Evolutionary conservation across 208 protist genomes (phyloP).

Genomic region (Trypanosoma lewisi): DNA sequence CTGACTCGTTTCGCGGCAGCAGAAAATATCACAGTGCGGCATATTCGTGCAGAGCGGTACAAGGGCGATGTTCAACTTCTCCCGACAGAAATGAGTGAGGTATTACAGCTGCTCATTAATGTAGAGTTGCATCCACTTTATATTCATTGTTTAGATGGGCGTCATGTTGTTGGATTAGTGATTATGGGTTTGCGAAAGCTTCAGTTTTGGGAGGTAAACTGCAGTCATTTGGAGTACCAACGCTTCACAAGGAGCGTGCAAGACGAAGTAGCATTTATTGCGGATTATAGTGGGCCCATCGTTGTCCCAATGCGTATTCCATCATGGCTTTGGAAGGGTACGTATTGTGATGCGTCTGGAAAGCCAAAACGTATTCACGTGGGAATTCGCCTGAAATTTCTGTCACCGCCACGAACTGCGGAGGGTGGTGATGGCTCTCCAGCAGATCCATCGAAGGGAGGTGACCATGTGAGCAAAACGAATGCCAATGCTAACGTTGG

Average conservation of each 20-base stretch:
- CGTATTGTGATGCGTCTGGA: slow-evolving; percentile 22
- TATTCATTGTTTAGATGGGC: slow-evolving; percentile 87
- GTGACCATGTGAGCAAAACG: neutral
- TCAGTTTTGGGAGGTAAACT: slow-evolving; percentile 55
- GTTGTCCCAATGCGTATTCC: slow-evolving; percentile 52
- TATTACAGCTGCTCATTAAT: slow-evolving; percentile 61
- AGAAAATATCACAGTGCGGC: slow-evolving; percentile 48
- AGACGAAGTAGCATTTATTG: slow-evolving; percentile 74
- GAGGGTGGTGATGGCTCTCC: neutral
- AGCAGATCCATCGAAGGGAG: neutral
- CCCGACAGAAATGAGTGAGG: slow-evolving; percentile 60
- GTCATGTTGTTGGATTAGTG: slow-evolving; percentile 64
- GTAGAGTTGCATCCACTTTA: slow-evolving; percentile 66
- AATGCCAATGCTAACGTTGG: neutral
- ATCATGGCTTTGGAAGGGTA: slow-evolving; percentile 57
- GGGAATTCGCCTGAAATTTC: slow-evolving; percentile 39
- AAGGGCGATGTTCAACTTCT: slow-evolving; percentile 84
- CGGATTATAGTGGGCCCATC: slow-evolving; percentile 72
- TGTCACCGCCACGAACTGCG: neutral
- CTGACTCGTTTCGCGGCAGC: slow-evolving; percentile 54
- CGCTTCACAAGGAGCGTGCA: slow-evolving; percentile 50
- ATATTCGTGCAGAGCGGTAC: slow-evolving; percentile 78
- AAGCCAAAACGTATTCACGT: slow-evolving; percentile 22
- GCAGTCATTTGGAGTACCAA: slow-evolving; percentile 60
- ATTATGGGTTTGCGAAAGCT: slow-evolving; percentile 84